Percentiles rank a stretch among this genome's conserved stretches.
phyloP scores from a whole-genome alignment of 495 filamentous ascomycete genomes.

The Neurospora sp. region DNA sequence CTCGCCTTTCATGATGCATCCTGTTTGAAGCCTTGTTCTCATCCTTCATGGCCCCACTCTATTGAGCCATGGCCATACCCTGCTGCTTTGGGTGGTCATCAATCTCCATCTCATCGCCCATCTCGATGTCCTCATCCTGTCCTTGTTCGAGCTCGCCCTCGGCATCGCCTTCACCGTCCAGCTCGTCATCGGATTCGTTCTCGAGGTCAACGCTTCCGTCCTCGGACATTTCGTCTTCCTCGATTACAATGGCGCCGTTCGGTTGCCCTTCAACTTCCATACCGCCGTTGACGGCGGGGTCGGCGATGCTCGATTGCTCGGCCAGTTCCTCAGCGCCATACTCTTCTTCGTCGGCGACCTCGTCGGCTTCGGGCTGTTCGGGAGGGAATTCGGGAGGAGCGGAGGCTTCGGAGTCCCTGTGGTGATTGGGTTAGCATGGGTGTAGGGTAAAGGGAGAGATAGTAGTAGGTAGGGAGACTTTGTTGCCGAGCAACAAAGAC shows the following conservation, averaged over 20 bases:
- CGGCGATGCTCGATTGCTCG: slow-evolving; percentile 44
- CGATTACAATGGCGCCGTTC: slow-evolving; percentile 35
- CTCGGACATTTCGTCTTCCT: slow-evolving; percentile 71
- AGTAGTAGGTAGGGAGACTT: background rate
- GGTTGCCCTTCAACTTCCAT: slow-evolving; percentile 19
- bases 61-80: slow-evolving; percentile 7
- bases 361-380: slow-evolving; percentile 92
- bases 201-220: slow-evolving; percentile 95
- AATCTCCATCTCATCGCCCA: slow-evolving; percentile 57
- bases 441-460: background rate
- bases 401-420: slow-evolving; percentile 90
- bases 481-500: background rate
- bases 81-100: slow-evolving; percentile 1
- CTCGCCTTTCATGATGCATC: background rate
- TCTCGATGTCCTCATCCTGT: slow-evolving; percentile 61
- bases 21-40: background rate
- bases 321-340: slow-evolving; percentile 84
- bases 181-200: slow-evolving; percentile 71
- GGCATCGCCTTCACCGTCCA: slow-evolving; percentile 77
- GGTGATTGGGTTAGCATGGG: slow-evolving; percentile 9
- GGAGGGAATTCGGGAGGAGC: slow-evolving; percentile 93
- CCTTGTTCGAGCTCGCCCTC: slow-evolving; percentile 56
- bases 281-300: slow-evolving; percentile 46
- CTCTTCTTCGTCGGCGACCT: slow-evolving; percentile 70
- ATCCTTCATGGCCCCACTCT: background rate